Evolutionary conservation across 163 green algal genomes (phyloP).

Genomic region (Prototheca cutis): DNA sequence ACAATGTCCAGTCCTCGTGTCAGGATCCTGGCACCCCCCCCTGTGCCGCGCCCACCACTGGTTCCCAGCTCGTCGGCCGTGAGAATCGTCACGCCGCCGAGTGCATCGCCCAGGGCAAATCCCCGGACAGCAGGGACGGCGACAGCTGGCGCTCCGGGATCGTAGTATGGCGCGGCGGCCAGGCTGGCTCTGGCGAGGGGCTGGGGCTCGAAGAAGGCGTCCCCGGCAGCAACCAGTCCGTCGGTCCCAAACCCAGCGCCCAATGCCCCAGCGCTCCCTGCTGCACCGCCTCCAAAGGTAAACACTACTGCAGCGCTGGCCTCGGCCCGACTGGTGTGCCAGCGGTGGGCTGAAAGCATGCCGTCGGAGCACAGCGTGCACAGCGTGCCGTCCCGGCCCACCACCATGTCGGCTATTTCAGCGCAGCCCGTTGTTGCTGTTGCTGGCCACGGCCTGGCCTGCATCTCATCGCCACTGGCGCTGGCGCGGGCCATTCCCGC

Average conservation of each 20-base stretch:
- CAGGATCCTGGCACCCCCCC: neutral
- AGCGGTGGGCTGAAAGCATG: slow-evolving; percentile 23
- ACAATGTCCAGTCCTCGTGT: neutral
- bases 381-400: slow-evolving; percentile 15
- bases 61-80: too few species aligned
- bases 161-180: too few species aligned
- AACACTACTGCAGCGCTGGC: slow-evolving; percentile 27
- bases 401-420: slow-evolving; percentile 6
- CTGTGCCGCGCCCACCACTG: neutral
- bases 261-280: neutral
- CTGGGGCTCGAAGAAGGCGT: neutral
- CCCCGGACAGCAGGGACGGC: too few species aligned
- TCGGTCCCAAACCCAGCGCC: neutral
- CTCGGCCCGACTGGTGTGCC: slow-evolving; percentile 15
- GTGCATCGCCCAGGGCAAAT: too few species aligned
- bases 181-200: neutral
- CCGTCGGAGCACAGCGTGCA: slow-evolving; percentile 23
- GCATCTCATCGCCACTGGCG: too few species aligned
- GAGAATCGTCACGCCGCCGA: too few species aligned
- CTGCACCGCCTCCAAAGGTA: slow-evolving; percentile 18
- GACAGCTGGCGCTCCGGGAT: too few species aligned
- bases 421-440: too few species aligned
- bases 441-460: neutral
- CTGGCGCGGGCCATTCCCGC: too few species aligned
- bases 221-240: neutral